Percentiles rank a stretch among this genome's conserved stretches.
Conservation (phyloP, 352 stramenopile species). For the Phytophthora pseudosyringae region DNA sequence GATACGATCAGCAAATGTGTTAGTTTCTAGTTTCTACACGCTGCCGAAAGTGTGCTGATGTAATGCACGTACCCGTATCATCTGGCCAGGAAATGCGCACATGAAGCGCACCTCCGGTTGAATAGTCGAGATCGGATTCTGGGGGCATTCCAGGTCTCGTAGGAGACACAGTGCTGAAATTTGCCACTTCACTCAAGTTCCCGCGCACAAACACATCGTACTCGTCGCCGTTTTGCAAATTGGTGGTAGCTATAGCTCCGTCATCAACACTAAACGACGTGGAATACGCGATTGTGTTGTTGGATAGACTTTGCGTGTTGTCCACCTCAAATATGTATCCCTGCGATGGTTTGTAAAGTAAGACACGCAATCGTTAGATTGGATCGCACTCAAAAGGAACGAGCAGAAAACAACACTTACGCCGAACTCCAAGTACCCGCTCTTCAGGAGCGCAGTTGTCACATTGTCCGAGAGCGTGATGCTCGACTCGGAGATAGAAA, state of each 20-base stretch:
- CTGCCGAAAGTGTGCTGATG: background rate
- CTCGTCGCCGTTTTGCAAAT: slow-evolving; percentile 12
- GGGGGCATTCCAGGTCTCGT: slow-evolving; percentile 40
- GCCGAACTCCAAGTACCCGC: slow-evolving; percentile 53
- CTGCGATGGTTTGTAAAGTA: slow-evolving; percentile 16
- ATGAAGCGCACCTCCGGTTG: slow-evolving; percentile 54
- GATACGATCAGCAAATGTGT: background rate
- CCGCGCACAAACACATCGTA: slow-evolving; percentile 39
- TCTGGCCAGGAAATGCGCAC: slow-evolving; percentile 54
- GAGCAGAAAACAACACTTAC: slow-evolving; percentile 32
- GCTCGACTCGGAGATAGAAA: slow-evolving; percentile 31
- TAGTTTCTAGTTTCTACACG: background rate
- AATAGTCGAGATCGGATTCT: slow-evolving; percentile 23
- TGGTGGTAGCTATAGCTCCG: slow-evolving; percentile 20
- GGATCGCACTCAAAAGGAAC: background rate
- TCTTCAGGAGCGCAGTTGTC: background rate
- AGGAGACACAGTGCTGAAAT: slow-evolving; percentile 37
- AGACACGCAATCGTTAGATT: background rate
- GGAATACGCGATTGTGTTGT: slow-evolving; percentile 1
- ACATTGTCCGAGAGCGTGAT: slow-evolving; percentile 27
- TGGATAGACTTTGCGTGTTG: background rate
- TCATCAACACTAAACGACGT: slow-evolving; percentile 8
- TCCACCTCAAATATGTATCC: slow-evolving; percentile 63
- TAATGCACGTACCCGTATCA: slow-evolving; percentile 49
- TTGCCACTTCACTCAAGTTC: slow-evolving; percentile 32